A percentile compares a stretch with the other conserved stretches of the same genome.
phyloP scores from a whole-genome alignment of 148 eudicot genomes.

The Silene conica region DNA sequence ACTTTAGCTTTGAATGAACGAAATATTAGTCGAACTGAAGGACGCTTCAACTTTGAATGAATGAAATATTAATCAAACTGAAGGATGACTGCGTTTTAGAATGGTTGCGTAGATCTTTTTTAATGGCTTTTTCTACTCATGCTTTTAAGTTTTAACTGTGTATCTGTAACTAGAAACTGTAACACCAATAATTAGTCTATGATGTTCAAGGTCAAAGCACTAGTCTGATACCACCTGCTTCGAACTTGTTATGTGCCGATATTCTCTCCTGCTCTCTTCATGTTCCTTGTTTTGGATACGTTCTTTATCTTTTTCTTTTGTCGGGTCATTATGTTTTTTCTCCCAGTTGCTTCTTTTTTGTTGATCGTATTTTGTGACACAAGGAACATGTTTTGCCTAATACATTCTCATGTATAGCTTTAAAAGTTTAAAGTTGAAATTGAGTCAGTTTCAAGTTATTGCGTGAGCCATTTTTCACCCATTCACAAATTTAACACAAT shows the following conservation, averaged over 20 bases:
- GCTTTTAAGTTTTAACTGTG: background rate
- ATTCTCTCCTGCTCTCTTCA: no score
- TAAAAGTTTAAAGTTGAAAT: background rate
- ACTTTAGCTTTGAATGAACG: background rate
- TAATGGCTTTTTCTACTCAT: background rate
- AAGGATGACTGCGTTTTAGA: background rate
- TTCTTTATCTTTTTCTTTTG: no score
- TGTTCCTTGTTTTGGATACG: no score
- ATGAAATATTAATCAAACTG: background rate
- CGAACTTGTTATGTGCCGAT: no score
- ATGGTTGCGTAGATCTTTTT: background rate
- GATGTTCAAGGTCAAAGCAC: background rate
- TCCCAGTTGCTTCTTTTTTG: background rate
- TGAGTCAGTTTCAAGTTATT: background rate
- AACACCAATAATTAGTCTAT: background rate
- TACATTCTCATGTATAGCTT: background rate
- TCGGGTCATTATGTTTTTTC: no score
- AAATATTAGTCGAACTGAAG: no score
- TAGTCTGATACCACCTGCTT: background rate
- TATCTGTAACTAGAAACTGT: background rate
- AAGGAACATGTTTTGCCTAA: background rate
- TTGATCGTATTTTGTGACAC: background rate
- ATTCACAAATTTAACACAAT: background rate
- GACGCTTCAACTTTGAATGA: background rate
- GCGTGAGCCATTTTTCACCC: background rate